Percentiles rank a stretch among this genome's conserved stretches.
phyloP scores from a whole-genome alignment of 179 eudicot genomes.

The Actinidia chinensis region DNA sequence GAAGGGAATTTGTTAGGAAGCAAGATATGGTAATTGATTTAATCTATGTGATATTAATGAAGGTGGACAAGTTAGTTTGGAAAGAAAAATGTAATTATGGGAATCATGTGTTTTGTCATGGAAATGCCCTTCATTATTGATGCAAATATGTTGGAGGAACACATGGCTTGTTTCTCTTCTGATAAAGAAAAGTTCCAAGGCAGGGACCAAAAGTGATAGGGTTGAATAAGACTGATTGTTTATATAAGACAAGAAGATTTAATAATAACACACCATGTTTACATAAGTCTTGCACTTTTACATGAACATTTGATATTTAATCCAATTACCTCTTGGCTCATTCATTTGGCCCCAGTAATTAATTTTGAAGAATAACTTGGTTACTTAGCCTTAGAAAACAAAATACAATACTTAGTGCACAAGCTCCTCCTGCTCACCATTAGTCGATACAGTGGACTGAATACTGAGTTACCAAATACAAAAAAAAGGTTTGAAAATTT shows the following conservation, averaged over 20 bases:
- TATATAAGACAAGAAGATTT: not conserved
- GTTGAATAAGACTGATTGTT: not conserved
- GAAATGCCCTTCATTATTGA: constrained; percentile 23
- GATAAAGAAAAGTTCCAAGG: not conserved
- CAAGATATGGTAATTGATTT: too few relatives aligned
- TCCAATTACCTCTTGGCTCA: too few relatives aligned
- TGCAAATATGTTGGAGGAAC: constrained; percentile 21
- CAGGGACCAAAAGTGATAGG: not conserved
- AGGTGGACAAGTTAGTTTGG: not conserved
- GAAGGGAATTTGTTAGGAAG: constrained; percentile 6
- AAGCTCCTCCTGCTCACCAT: too few relatives aligned
- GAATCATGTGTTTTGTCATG: constrained; percentile 29
- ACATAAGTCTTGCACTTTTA: too few relatives aligned
- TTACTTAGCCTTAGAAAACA: too few relatives aligned
- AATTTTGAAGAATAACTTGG: too few relatives aligned
- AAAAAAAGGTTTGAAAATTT: too few relatives aligned
- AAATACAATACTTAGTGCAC: too few relatives aligned
- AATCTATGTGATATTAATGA: not conserved
- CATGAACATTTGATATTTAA: too few relatives aligned
- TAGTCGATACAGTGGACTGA: too few relatives aligned
- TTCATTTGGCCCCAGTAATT: too few relatives aligned
- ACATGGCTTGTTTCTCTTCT: constrained; percentile 25
- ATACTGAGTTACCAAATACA: too few relatives aligned
- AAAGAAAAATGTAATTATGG: not conserved
- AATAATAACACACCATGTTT: not conserved